Conservation (phyloP, 2,329 filamentous ascomycete species). For the Colletotrichum euphorbiae region DNA sequence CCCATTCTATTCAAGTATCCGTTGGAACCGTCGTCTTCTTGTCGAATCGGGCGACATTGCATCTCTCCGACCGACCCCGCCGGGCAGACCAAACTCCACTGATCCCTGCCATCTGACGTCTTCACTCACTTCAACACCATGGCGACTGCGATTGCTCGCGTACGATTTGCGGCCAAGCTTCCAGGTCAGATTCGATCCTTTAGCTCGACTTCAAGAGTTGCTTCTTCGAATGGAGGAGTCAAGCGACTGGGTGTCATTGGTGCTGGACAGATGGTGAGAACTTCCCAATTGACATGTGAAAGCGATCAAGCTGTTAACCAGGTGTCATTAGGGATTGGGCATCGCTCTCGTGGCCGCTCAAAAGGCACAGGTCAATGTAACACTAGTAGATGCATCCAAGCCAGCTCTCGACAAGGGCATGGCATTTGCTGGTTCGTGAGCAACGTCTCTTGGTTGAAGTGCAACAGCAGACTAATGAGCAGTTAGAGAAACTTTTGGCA, state of each 20-base stretch:
- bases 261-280: slow-evolving; percentile 91
- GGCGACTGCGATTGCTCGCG: slow-evolving; percentile 37
- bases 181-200: slow-evolving; percentile 68
- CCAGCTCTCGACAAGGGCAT: slow-evolving; percentile 89
- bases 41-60: background rate
- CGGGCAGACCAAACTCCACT: background rate
- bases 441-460: background rate
- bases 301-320: slow-evolving; percentile 42
- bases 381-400: slow-evolving; percentile 85
- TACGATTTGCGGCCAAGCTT: slow-evolving; percentile 39
- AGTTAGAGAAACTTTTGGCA: slow-evolving; percentile 85
- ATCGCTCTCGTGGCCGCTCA: slow-evolving; percentile 95
- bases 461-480: slow-evolving; percentile 12
- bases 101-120: slow-evolving; percentile 33
- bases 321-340: slow-evolving; percentile 78
- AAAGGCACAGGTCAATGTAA: slow-evolving; percentile 85
- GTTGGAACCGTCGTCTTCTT: background rate
- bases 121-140: slow-evolving; percentile 20
- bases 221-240: slow-evolving; percentile 72
- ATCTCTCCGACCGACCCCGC: background rate
- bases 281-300: slow-evolving; percentile 51
- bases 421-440: slow-evolving; percentile 80
- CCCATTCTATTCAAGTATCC: background rate
- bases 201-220: slow-evolving; percentile 72
- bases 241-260: slow-evolving; percentile 92